Evolutionary conservation across 345 rosid species (phyloP).

Genomic region (Corymbia maculata): DNA sequence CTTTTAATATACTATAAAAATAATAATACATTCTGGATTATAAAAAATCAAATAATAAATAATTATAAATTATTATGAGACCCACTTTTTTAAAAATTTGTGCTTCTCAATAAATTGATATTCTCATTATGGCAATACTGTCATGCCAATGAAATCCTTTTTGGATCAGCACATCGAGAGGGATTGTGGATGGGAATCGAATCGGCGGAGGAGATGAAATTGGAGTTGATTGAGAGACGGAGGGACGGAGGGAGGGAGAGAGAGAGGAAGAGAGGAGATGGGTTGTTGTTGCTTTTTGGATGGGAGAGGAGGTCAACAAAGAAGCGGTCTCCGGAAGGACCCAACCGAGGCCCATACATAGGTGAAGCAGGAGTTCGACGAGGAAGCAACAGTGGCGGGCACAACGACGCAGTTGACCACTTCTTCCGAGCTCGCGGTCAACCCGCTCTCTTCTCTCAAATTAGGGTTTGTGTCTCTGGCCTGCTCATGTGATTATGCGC

Average conservation of each 20-base stretch:
- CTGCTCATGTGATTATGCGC: background rate
- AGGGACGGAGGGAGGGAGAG: too few relatives aligned
- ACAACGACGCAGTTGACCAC: slow-evolving; percentile 64
- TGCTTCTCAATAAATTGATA: too few relatives aligned
- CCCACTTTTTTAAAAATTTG: too few relatives aligned
- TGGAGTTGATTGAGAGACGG: background rate
- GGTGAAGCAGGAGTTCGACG: background rate
- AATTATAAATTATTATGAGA: too few relatives aligned
- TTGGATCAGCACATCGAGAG: too few relatives aligned
- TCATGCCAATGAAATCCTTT: too few relatives aligned
- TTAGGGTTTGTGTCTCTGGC: slow-evolving; percentile 39
- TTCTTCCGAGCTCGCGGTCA: slow-evolving; percentile 54
- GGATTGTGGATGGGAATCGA: background rate
- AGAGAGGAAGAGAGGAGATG: slow-evolving; percentile 44
- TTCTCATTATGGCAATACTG: too few relatives aligned
- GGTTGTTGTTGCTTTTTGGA: slow-evolving; percentile 44
- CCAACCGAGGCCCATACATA: slow-evolving; percentile 9
- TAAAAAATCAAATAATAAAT: too few relatives aligned
- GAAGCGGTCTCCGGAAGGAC: slow-evolving; percentile 60
- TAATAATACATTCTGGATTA: too few relatives aligned
- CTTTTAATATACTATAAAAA: too few relatives aligned
- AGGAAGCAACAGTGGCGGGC: slow-evolving; percentile 11
- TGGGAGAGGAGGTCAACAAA: slow-evolving; percentile 38
- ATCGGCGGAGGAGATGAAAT: too few relatives aligned
- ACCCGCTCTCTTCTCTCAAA: slow-evolving; percentile 39